Evolutionary conservation across 2,329 filamentous ascomycete species (phyloP).

Genomic region (Sphaerulina vaccinii): DNA sequence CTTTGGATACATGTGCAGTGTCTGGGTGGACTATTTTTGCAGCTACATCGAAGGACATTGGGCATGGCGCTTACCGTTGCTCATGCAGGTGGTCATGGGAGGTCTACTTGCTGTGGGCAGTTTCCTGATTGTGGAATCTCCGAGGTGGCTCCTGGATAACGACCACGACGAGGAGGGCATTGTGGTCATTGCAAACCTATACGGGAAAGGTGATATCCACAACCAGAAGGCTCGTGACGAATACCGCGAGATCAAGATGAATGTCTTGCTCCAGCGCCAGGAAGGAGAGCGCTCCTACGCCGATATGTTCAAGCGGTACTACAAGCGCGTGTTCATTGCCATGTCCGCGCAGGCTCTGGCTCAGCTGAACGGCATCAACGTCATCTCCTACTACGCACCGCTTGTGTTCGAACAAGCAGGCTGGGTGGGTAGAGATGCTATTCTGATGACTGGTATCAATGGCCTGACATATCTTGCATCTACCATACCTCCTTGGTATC

Average conservation of each 20-base stretch:
- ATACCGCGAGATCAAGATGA: conserved; percentile 98
- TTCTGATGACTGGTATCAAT: conserved; percentile 97
- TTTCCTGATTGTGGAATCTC: conserved; percentile 92
- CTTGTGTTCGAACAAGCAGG: conserved; percentile 95
- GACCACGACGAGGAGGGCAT: conserved; percentile 98
- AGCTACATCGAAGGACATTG: conserved; percentile 80
- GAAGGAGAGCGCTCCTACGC: conserved; percentile 88
- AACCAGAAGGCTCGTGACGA: conserved; percentile 89
- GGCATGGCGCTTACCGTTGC: conserved; percentile 85
- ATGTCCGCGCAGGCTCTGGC: conserved; percentile 97
- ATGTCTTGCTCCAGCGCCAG: conserved; percentile 86
- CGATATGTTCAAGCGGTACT: conserved; percentile 94
- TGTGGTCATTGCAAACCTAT: conserved; percentile 95
- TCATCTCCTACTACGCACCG: conserved; percentile 98
- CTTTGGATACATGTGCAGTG: conserved; percentile 88
- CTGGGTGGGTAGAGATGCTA: conserved; percentile 86
- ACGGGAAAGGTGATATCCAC: conserved; percentile 93
- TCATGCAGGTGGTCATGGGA: conserved; percentile 96
- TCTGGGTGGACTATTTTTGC: conserved; percentile 98
- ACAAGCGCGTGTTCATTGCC: conserved; percentile 90
- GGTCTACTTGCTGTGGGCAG: conserved; percentile 79
- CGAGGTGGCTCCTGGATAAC: conserved; percentile 94
- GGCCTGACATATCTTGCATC: conserved; percentile 86
- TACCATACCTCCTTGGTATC: conserved; percentile 94
- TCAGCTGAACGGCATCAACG: conserved; percentile 97